Conservation (phyloP, 1,139 yeast species). For the Arxiozyma heterogenica region DNA sequence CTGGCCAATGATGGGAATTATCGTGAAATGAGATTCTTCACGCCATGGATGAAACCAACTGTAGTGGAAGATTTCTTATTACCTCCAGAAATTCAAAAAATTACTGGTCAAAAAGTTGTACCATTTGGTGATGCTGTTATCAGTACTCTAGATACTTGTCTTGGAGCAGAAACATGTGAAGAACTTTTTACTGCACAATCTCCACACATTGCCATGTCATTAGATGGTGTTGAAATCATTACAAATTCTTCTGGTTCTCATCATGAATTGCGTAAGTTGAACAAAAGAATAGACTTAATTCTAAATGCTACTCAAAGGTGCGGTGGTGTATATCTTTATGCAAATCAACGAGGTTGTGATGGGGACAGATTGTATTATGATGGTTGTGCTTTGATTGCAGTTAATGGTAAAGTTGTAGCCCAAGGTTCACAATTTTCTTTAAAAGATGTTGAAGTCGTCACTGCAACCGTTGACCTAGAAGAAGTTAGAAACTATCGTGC, state of each 20-base stretch:
- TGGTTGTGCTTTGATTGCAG: constrained; percentile 90
- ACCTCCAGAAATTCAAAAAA: constrained; percentile 55
- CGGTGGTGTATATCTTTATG: constrained; percentile 88
- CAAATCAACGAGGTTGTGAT: constrained; percentile 96
- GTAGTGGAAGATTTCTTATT: constrained; percentile 62
- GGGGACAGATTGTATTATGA: constrained; percentile 95
- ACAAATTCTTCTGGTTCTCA: constrained; percentile 96
- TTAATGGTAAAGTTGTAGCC: constrained; percentile 83
- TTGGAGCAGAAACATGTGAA: constrained; percentile 97
- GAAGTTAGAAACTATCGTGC: constrained; percentile 80
- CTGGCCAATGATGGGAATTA: constrained; percentile 96
- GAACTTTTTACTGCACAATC: constrained; percentile 93
- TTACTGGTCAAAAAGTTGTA: constrained; percentile 59
- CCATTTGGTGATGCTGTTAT: constrained; percentile 86
- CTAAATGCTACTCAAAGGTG: constrained; percentile 90
- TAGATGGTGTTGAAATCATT: constrained; percentile 93
- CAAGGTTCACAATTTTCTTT: constrained; percentile 88
- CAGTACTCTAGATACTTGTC: constrained; percentile 71
- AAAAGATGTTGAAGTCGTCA: constrained; percentile 82
- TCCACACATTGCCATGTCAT: constrained; percentile 84
- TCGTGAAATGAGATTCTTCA: constrained; percentile 93
- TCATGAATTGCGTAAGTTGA: constrained; percentile 84
- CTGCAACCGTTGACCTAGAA: constrained; percentile 89
- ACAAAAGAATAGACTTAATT: constrained; percentile 75
- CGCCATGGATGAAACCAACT: constrained; percentile 82